These are phyloP conservation scores for Panaeolus papilionaceus DNA, from an alignment of 768 basidiomycete species.

Conservation along the genomic window DNA sequence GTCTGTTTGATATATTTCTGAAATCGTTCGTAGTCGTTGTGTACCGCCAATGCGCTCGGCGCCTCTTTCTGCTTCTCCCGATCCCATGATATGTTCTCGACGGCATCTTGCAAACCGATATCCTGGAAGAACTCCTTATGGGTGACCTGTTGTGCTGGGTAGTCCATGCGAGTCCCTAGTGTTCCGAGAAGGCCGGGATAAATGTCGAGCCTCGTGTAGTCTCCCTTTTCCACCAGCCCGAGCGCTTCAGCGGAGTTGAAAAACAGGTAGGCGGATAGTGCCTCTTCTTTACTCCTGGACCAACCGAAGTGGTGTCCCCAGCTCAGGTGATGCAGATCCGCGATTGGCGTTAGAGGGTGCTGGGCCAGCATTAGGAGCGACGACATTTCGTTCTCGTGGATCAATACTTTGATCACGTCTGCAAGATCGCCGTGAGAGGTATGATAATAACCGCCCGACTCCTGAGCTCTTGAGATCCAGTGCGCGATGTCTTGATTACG, in stretches of 20 bases:
- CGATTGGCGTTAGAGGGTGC: slow-evolving; percentile 41
- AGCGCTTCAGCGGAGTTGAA: slow-evolving; percentile 34
- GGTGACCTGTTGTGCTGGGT: slow-evolving; percentile 38
- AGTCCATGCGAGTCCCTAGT: slow-evolving; percentile 31
- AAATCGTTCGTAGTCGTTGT: slow-evolving; percentile 30
- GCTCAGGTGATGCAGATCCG: slow-evolving; percentile 27
- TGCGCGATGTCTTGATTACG: slow-evolving; percentile 37
- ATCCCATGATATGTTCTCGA: slow-evolving; percentile 8
- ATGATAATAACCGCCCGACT: slow-evolving; percentile 23
- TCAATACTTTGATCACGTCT: slow-evolving; percentile 42
- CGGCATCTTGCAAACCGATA: neutral
- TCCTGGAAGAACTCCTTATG: slow-evolving; percentile 35
- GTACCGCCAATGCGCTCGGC: slow-evolving; percentile 20
- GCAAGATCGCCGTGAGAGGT: slow-evolving; percentile 35
- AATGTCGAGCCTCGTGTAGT: slow-evolving; percentile 30
- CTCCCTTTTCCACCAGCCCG: slow-evolving; percentile 28
- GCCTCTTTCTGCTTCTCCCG: neutral
- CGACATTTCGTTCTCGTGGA: slow-evolving; percentile 39
- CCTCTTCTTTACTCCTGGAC: slow-evolving; percentile 35
- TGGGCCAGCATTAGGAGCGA: slow-evolving; percentile 42
- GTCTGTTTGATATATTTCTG: slow-evolving; percentile 41
- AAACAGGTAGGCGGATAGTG: slow-evolving; percentile 40
- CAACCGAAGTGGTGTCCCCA: slow-evolving; percentile 44
- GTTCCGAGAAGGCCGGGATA: slow-evolving; percentile 29
- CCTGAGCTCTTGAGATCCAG: slow-evolving; percentile 36